A percentile compares a stretch with the other conserved stretches of the same genome.
phyloP scores from a whole-genome alignment of 305 asterid genomes.

The Rubia peregrina region DNA sequence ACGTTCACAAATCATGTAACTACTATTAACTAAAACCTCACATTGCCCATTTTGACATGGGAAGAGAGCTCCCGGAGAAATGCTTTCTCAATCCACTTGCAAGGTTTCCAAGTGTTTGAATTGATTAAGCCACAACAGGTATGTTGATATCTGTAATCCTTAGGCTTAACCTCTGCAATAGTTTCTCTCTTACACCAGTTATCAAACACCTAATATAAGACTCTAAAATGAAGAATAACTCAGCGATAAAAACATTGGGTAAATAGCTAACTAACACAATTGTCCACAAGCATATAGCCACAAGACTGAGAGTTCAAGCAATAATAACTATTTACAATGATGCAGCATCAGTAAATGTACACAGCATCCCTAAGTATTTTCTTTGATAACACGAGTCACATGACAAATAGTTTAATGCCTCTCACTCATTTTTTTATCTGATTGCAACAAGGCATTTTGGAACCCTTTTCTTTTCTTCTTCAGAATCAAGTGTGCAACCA shows the following conservation, averaged over 20 bases:
- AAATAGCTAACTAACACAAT: neutral
- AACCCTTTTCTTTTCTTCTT: conserved; percentile 72
- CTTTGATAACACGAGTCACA: neutral
- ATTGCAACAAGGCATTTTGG: conserved; percentile 89
- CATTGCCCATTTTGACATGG: too few species aligned
- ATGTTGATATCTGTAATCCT: conserved; percentile 93
- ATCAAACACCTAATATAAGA: too few species aligned
- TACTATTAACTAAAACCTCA: too few species aligned
- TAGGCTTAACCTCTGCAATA: too few species aligned
- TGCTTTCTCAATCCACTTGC: conserved; percentile 88
- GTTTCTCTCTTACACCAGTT: too few species aligned
- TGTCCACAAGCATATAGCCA: neutral
- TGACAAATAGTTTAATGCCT: conserved; percentile 4
- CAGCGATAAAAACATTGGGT: too few species aligned
- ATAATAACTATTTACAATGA: neutral
- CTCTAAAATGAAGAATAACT: too few species aligned
- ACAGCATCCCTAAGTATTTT: neutral
- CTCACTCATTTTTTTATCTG: conserved; percentile 78
- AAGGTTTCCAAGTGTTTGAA: conserved; percentile 96
- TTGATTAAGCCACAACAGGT: conserved; percentile 97
- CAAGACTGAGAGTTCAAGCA: neutral
- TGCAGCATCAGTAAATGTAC: neutral
- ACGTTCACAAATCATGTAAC: too few species aligned
- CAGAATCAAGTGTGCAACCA: conserved; percentile 57
- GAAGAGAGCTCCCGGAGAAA: conserved; percentile 82